These are phyloP conservation scores for Dioscorea alata DNA, from an alignment of 106 monocot species.

Conservation along the genomic window DNA sequence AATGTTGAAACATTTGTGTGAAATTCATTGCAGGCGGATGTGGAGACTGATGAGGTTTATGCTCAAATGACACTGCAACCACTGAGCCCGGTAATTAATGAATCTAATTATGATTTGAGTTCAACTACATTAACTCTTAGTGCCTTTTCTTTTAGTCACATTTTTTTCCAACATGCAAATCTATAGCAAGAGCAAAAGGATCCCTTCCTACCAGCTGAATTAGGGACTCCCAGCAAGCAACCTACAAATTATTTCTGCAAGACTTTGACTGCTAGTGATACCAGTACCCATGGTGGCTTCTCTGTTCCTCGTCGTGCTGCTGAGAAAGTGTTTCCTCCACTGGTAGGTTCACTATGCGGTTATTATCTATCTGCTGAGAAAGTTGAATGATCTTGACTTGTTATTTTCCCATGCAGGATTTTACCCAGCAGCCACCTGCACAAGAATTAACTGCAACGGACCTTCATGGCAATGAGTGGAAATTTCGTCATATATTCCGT, in stretches of 20 bases:
- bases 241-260: conserved; percentile 40
- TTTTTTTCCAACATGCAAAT: not conserved
- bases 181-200: conserved; percentile 36
- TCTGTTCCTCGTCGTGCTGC: conserved; percentile 34
- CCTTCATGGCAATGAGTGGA: conserved; percentile 41
- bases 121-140: too few relatives aligned
- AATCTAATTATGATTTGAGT: not conserved
- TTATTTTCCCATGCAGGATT: conserved; percentile 21
- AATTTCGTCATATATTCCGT: conserved; percentile 41
- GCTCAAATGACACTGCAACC: conserved; percentile 29
- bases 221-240: conserved; percentile 23
- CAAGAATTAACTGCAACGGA: conserved; percentile 41
- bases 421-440: conserved; percentile 38
- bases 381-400: not conserved
- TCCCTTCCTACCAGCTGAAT: conserved; percentile 17
- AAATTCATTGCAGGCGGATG: conserved; percentile 16
- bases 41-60: conserved; percentile 14
- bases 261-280: conserved; percentile 27
- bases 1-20: not conserved
- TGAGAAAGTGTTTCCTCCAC: conserved; percentile 30
- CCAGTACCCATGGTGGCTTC: conserved; percentile 24
- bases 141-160: not conserved
- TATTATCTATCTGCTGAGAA: not conserved
- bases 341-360: conserved; percentile 7
- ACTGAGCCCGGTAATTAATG: conserved; percentile 11